These are phyloP conservation scores for Colletotrichum tropicicola DNA, from an alignment of 2,329 filamentous ascomycete genomes.

Conservation along the genomic window DNA sequence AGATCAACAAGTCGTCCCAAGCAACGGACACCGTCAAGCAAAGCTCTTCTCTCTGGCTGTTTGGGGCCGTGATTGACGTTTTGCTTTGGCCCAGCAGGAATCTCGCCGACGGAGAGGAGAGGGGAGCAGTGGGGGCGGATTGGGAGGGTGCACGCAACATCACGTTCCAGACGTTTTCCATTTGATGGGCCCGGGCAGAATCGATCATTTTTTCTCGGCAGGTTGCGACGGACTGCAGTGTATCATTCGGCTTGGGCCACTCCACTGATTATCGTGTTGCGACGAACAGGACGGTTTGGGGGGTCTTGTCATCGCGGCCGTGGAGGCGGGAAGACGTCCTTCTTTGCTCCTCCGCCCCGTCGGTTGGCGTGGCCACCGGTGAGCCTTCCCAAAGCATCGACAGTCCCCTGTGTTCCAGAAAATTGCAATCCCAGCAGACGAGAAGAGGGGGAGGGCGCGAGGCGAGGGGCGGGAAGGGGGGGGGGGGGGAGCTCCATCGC, in stretches of 20 bases:
- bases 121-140: background rate
- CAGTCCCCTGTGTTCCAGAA: constrained; percentile 1
- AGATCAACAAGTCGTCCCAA: background rate
- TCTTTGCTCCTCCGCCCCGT: constrained; percentile 16
- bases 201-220: constrained; percentile 17
- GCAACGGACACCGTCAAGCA: background rate
- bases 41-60: background rate
- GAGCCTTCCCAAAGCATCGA: constrained; percentile 24
- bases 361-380: constrained; percentile 26
- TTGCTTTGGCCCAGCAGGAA: background rate
- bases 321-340: background rate
- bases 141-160: background rate
- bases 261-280: constrained; percentile 23
- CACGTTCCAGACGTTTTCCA: constrained; percentile 28
- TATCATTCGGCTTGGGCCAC: constrained; percentile 8
- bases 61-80: background rate
- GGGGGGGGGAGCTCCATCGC: background rate
- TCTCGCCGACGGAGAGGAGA: background rate
- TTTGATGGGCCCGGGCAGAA: constrained; percentile 9
- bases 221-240: constrained; percentile 17
- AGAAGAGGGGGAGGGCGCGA: background rate
- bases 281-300: constrained; percentile 16
- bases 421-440: constrained; percentile 1
- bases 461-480: constrained; percentile 10
- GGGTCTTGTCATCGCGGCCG: background rate